Base-by-base conservation (phyloP, 164 flowering plant genomes). In the Kalanchoe fedtschenkoi region DNA sequence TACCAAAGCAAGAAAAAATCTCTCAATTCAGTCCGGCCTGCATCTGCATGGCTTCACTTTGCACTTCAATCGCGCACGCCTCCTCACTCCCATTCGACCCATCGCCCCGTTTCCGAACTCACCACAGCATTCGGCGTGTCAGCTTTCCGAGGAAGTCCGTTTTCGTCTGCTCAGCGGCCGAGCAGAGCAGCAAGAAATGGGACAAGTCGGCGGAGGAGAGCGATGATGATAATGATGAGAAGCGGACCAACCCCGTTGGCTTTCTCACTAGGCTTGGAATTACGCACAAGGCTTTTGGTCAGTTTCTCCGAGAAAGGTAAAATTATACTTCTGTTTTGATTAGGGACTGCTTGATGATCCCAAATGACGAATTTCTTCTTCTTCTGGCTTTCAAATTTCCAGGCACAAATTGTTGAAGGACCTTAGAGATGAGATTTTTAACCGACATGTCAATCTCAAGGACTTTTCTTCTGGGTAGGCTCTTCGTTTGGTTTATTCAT, bases 261-360 rank as follows among this genome's bases (percentile, higher is more conserved):
- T 93, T 93, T 58, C 82, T 89, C 26, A 58, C 80, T 43, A 83
- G 71, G 69, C 77, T 65, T 21, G 90, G 85, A 61, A 78, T 93
- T 70, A 47, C 88, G 29, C 80, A 93, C 61, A 93, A 88, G 66
- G 69, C 65, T 8, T 82, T 93, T 44, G 81, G 89, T 51, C 90
- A 80, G 73, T 93, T 83, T 62, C 89, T 93, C 33, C 85, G 98
- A 0, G 95, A 93, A 68, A 85, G 97, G 98, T 86, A 47, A 47
- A 29, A 22, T 47, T 47, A 4, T 47, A 2, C 1, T 16, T 15
- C 26, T 0, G 32, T 44, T 28, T 35, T 54, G 19, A 24, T 4
- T n/a, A 16, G 46, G 14, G 34, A 61, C 16, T 17, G 32, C 28
- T 6, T 8, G 33, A 17, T 16, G 16, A 15, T 26, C 11, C 62